Base-by-base conservation (phyloP, 164 flowering plant species). In the Tetrastigma voinierianum region DNA sequence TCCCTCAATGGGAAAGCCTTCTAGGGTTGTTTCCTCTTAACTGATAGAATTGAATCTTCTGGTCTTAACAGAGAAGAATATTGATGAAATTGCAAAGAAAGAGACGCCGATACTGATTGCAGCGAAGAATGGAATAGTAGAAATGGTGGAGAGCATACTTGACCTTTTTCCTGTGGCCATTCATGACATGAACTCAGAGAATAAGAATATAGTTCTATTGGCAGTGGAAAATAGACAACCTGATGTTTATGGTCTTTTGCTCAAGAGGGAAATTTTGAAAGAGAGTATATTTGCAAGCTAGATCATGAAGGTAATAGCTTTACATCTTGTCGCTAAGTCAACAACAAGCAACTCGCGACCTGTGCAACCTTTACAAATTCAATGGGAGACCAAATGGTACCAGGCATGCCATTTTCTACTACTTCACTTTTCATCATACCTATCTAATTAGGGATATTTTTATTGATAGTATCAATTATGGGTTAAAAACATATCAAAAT, bases 151-250 rank as follows among this genome's bases (percentile, higher is more conserved):
- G 4, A 51, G 19, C 46, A 69, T 74, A 9, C 70, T 74, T 2
- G 46, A 69, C 3, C 43, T 3, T 10, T 69, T 65, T 40, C 77
- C 77, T 0, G 60, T 55, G 43, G 77, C 77, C 20, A 62, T 74
- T 17, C 59, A 70, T 5, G 73, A 74, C n/a, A 16, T 40, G 49
- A 45, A 66, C 21, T 14, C 49, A 0, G 17, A 58, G 17, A n/a
- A n/a, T n/a, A 70, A 70, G 70, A 74, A 70, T 21, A n/a, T 63
- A 0, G 51, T 68, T 19, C 63, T 65, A 8, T 55, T 76, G 53
- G 74, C 78, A n/a, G 58, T 56, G 9, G 76, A 76, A 57, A 68
- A 65, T 32, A 40, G 66, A 43, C 69, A 71, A 21, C 57, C 61
- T 11, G 20, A 25, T 6, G 61, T 61, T 3, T 62, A 49, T 20